phyloP scores from a whole-genome alignment of 768 basidiomycete species.

The Naganishia friedmannii region DNA sequence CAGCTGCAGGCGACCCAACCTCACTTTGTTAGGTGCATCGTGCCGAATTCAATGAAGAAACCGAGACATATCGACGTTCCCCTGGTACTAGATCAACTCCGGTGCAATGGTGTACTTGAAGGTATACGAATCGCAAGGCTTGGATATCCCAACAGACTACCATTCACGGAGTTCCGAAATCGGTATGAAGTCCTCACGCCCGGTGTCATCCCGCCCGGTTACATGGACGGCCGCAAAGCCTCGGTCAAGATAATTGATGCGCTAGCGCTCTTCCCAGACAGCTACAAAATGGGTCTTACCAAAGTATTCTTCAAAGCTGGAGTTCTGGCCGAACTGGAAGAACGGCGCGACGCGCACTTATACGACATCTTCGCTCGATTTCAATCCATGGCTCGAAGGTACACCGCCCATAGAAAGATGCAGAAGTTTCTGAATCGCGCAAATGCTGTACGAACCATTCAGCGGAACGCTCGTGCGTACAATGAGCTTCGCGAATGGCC shows the following conservation, averaged over 20 bases:
- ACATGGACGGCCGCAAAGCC: constrained; percentile 96
- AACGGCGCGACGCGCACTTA: constrained; percentile 78
- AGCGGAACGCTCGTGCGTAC: constrained; percentile 88
- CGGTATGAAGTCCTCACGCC: constrained; percentile 95
- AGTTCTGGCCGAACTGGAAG: constrained; percentile 91
- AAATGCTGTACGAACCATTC: constrained; percentile 83
- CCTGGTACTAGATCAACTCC: constrained; percentile 88
- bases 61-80: constrained; percentile 89
- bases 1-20: constrained; percentile 93
- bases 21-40: constrained; percentile 97
- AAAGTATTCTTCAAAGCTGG: constrained; percentile 99
- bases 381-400: constrained; percentile 82
- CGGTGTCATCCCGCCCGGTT: constrained; percentile 85
- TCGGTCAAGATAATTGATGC: constrained; percentile 85
- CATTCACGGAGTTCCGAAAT: constrained; percentile 95
- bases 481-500: constrained; percentile 90
- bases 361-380: constrained; percentile 83
- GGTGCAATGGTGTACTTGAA: constrained; percentile 98
- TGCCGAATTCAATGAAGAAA: constrained; percentile 87
- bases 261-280: constrained; percentile 76
- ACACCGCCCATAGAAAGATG: constrained; percentile 81
- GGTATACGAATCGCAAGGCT: constrained; percentile 96
- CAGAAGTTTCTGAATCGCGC: constrained; percentile 92
- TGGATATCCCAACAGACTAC: constrained; percentile 93
- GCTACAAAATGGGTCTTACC: constrained; percentile 88